phyloP scores from a whole-genome alignment of 2,329 filamentous ascomycete genomes.

The Hymenotorrendiella dingleyae region DNA sequence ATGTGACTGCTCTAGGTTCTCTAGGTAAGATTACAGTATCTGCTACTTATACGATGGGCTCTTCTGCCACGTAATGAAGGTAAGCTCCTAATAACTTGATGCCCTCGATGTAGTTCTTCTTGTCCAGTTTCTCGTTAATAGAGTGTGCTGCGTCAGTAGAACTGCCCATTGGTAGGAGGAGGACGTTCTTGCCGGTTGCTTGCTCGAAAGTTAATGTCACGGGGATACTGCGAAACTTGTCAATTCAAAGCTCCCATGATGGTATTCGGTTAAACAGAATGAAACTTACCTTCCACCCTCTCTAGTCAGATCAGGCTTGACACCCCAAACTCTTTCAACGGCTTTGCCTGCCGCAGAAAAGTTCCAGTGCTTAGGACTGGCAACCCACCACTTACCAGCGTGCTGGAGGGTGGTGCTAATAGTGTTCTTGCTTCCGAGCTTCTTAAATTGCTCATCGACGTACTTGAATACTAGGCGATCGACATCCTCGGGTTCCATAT shows the following conservation, averaged over 20 bases:
- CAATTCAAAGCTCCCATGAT: too few species aligned
- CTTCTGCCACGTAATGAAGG: slow-evolving; percentile 90
- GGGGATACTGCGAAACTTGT: slow-evolving; percentile 81
- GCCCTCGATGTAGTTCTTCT: slow-evolving; percentile 95
- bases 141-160: slow-evolving; percentile 95
- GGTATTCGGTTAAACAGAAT: too few species aligned
- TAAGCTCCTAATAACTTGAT: slow-evolving; percentile 94
- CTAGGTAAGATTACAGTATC: too few species aligned
- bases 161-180: slow-evolving; percentile 93
- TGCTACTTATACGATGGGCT: slow-evolving; percentile 56
- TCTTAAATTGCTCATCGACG: slow-evolving; percentile 77
- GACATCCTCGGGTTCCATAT: slow-evolving; percentile 92
- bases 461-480: slow-evolving; percentile 80
- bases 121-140: slow-evolving; percentile 97
- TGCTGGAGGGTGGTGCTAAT: slow-evolving; percentile 78
- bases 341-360: slow-evolving; percentile 92
- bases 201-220: slow-evolving; percentile 97
- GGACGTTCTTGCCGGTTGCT: slow-evolving; percentile 94
- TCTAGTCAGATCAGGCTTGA: slow-evolving; percentile 89
- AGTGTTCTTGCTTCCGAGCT: slow-evolving; percentile 87
- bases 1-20: too few species aligned
- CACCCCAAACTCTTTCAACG: slow-evolving; percentile 90
- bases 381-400: slow-evolving; percentile 97
- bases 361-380: slow-evolving; percentile 98
- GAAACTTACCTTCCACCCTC: slow-evolving; percentile 76